Percentiles rank a stretch among this genome's conserved stretches.
phyloP scores from a whole-genome alignment of 2,329 filamentous ascomycete genomes.

The Plenodomus biglobosus region DNA sequence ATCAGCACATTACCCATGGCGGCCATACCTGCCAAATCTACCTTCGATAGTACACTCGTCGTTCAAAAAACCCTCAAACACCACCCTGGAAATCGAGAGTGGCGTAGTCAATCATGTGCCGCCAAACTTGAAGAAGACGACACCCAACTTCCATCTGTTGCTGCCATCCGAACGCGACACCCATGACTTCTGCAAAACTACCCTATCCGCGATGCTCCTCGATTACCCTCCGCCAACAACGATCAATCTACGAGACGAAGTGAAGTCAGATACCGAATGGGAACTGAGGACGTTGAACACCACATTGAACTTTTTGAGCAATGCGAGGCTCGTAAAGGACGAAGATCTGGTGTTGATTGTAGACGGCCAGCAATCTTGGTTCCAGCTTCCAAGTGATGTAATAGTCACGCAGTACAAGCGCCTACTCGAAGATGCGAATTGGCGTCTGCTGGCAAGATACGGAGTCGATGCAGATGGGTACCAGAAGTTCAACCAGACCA shows the following conservation, averaged over 20 bases:
- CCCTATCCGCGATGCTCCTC: conserved; percentile 60
- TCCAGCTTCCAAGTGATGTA: conserved; percentile 65
- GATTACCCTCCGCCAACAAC: conserved; percentile 61
- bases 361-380: conserved; percentile 65
- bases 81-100: conserved; percentile 39
- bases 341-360: conserved; percentile 65
- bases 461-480: conserved; percentile 34
- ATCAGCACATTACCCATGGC: conserved; percentile 35
- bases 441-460: conserved; percentile 54
- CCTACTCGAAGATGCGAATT: conserved; percentile 56
- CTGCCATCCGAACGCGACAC: conserved; percentile 54
- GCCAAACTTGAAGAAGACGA: conserved; percentile 33
- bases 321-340: conserved; percentile 52
- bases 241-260: conserved; percentile 48
- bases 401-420: conserved; percentile 64
- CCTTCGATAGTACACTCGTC: conserved; percentile 30
- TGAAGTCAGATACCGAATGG: conserved; percentile 27
- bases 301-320: conserved; percentile 53
- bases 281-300: conserved; percentile 51
- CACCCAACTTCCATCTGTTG: conserved; percentile 56
- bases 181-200: conserved; percentile 58
- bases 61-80: conserved; percentile 37
- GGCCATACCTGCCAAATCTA: conserved; percentile 24
- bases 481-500: conserved; percentile 51
- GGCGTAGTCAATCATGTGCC: conserved; percentile 33